These are phyloP conservation scores for Microbotryum silenes-acaulis DNA, from an alignment of 1,284 basidiomycete species.

Conservation along the genomic window DNA sequence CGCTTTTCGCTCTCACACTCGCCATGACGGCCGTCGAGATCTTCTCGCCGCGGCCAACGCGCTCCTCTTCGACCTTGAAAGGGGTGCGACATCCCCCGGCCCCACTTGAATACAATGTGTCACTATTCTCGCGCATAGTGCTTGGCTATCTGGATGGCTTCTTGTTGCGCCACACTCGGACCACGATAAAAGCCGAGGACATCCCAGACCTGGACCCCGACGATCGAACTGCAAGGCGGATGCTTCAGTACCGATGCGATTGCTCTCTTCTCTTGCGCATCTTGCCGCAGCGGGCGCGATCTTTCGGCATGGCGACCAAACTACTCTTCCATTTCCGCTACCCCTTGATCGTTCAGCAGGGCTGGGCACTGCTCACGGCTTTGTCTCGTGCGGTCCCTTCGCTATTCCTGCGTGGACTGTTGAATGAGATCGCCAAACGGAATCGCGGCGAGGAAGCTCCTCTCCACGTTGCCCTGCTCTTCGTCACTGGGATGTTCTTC, in stretches of 20 bases:
- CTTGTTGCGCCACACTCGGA: no score
- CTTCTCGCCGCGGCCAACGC: constrained; percentile 36
- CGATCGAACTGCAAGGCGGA: no score
- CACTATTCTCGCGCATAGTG: constrained; percentile 11
- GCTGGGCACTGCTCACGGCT: constrained; percentile 45
- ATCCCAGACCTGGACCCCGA: no score
- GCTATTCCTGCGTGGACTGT: constrained; percentile 46
- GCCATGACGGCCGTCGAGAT: constrained; percentile 40
- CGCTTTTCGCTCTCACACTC: constrained; percentile 36
- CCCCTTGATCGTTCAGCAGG: constrained; percentile 38
- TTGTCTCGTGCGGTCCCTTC: constrained; percentile 41
- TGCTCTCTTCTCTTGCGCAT: no score
- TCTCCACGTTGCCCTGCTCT: constrained; percentile 47
- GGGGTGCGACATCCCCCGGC: no score
- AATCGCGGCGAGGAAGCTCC: constrained; percentile 39
- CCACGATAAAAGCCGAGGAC: no score
- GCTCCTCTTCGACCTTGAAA: constrained; percentile 8
- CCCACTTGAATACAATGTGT: no score
- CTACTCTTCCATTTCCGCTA: constrained; percentile 42
- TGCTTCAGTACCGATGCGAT: no score
- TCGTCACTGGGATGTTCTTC: constrained; percentile 46
- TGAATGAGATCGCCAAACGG: constrained; percentile 44
- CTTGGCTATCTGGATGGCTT: no score
- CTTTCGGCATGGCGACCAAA: constrained; percentile 38
- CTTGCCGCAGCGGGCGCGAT: no score